phyloP scores from a whole-genome alignment of 257 asterid genomes.

The Plectranthus barbatus region DNA sequence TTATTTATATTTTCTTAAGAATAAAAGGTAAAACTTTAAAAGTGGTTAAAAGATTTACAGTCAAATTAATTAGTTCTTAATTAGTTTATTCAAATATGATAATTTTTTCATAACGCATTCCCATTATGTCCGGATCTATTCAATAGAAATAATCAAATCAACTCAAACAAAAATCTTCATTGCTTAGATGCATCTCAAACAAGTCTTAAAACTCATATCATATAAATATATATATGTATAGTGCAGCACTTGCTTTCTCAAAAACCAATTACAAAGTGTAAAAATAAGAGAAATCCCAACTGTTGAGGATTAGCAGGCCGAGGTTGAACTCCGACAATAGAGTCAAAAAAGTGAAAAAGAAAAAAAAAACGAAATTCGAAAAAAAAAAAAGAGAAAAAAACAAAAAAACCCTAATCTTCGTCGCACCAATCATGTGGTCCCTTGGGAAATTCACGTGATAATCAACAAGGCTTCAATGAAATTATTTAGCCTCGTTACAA shows the following conservation, averaged over 20 bases:
- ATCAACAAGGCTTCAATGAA: conserved; percentile 18
- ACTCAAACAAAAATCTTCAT: neutral
- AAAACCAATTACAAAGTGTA: conserved; percentile 27
- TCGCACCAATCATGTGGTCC: conserved; percentile 14
- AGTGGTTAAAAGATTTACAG: too few species aligned
- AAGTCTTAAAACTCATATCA: too few species aligned
- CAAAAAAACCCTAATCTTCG: conserved; percentile 16
- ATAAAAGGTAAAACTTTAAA: too few species aligned
- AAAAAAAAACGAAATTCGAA: neutral
- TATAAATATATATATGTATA: conserved; percentile 19
- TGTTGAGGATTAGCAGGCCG: conserved; percentile 40
- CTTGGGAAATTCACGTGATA: neutral
- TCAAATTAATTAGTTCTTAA: too few species aligned
- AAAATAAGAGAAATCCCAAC: conserved; percentile 16
- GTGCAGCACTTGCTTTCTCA: conserved; percentile 50
- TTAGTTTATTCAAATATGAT: too few species aligned
- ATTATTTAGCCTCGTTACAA: conserved; percentile 2
- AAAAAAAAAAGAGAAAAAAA: too few species aligned
- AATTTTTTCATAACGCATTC: too few species aligned
- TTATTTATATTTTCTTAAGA: too few species aligned
- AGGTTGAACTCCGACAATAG: conserved; percentile 53
- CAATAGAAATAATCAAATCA: too few species aligned
- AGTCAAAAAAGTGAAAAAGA: conserved; percentile 18
- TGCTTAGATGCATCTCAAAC: neutral
- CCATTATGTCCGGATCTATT: too few species aligned